Evolutionary conservation across 2,329 filamentous ascomycete species (phyloP).

Genomic region (Exophiala xenobiotica): DNA sequence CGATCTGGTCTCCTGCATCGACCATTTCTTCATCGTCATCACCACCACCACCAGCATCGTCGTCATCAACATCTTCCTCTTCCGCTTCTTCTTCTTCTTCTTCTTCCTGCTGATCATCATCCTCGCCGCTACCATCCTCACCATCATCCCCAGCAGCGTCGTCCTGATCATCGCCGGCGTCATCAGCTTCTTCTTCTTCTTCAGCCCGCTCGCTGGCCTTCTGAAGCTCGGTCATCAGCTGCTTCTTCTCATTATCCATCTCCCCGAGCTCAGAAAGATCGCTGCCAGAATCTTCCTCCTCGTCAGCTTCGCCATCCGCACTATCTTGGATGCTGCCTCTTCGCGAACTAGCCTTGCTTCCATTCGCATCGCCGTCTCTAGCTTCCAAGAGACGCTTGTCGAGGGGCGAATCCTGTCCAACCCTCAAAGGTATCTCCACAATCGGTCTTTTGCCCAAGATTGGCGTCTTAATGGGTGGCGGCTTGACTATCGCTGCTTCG

Average conservation of each 20-base stretch:
- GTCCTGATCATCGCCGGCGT: slow-evolving; percentile 35
- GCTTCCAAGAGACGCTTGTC: slow-evolving; percentile 49
- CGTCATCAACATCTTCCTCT: slow-evolving; percentile 1
- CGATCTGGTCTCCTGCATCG: slow-evolving; percentile 12
- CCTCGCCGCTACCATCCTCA: slow-evolving; percentile 16
- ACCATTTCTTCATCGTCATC: slow-evolving; percentile 29
- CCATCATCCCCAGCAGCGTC: slow-evolving; percentile 25
- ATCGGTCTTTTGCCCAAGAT: slow-evolving; percentile 28
- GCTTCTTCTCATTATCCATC: slow-evolving; percentile 53
- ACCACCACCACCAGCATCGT: slow-evolving; percentile 7
- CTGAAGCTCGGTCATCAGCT: slow-evolving; percentile 19
- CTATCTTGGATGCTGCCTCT: slow-evolving; percentile 63
- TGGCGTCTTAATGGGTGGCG: slow-evolving; percentile 36
- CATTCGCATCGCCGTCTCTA: slow-evolving; percentile 46
- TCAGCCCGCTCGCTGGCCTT: slow-evolving; percentile 40
- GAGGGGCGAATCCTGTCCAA: slow-evolving; percentile 41
- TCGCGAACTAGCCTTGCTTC: slow-evolving; percentile 50
- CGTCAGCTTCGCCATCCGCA: slow-evolving; percentile 63
- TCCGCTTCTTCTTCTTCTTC: slow-evolving; percentile 3
- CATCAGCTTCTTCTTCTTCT: slow-evolving; percentile 35
- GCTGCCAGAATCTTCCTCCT: slow-evolving; percentile 38
- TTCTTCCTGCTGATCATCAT: no score
- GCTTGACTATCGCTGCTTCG: slow-evolving; percentile 54
- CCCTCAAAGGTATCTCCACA: slow-evolving; percentile 28
- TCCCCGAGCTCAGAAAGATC: slow-evolving; percentile 37